Base-by-base conservation (phyloP, 2,329 filamentous ascomycete genomes). In the Diplocarpon mali region DNA sequence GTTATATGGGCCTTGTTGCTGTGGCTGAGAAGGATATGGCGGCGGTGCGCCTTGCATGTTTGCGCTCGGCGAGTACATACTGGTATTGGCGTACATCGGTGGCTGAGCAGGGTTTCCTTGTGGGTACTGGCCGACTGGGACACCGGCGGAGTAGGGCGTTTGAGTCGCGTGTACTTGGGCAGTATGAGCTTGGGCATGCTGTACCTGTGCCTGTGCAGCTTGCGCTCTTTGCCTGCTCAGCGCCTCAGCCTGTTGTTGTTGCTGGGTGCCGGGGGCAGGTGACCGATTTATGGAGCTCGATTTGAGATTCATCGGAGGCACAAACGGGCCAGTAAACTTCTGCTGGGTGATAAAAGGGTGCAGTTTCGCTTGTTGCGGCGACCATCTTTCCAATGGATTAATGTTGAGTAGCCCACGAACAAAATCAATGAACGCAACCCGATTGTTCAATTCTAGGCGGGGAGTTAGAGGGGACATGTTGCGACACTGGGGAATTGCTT, bases 321-420 rank as follows among this genome's bases (percentile, higher is more conserved):
- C 85, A 61, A 98, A 98, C 3, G 89, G 88, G 0, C 88, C 89
- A 0, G 89, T 95, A 62, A 83, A 98, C 69, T 96, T 98, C 61
- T 93, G 85, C 62, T 98, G 92, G 0, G 92, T 98, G 61, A 98
- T 98, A 65, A 98, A 98, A 0, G 92, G 92, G 62, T 98, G 92
- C 48, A 95, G 70, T 62, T 95, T 95, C 29, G 92, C 92, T 67
- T 98, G 92, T 60, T 95, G 90, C 6, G 92, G 92, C 3, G 92
- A 95, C 92, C 92, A 98, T 63, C 92, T 73, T 65, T 98, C 92
- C 29, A 98, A 73, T 2, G 92, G 92, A 61, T 95, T 98, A 62
- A 95, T 93, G 48, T 85, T 94, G 46, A 98, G 70, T 32, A 98
- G 67, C 12, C 92, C 92, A 53, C 92, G 80, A 17, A 96, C 92